Conservation (phyloP, 345 rosid genomes). For the Anacardium occidentale region DNA sequence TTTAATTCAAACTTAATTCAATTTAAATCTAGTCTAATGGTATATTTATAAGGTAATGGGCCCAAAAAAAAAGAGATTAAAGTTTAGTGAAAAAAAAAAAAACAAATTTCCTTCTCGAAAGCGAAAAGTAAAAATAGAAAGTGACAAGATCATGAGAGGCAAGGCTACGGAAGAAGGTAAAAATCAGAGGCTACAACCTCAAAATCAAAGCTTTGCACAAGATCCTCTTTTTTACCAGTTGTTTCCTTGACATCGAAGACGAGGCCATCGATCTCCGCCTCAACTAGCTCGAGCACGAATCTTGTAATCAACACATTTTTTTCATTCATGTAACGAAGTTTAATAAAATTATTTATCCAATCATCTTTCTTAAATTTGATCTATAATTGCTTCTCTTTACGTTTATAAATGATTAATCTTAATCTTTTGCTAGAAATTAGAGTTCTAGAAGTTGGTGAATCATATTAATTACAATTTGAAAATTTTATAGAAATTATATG, state of each 20-base stretch:
- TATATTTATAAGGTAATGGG: too few relatives aligned
- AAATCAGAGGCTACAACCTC: conserved; percentile 69
- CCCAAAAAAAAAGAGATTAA: not conserved
- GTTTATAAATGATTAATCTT: too few relatives aligned
- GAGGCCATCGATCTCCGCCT: conserved; percentile 80
- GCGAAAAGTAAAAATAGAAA: not conserved
- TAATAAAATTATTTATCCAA: too few relatives aligned
- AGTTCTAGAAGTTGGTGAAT: too few relatives aligned
- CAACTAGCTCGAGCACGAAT: conserved; percentile 59
- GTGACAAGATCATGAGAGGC: not conserved
- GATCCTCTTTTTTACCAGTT: conserved; percentile 53
- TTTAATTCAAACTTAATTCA: too few relatives aligned
- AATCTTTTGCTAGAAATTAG: too few relatives aligned
- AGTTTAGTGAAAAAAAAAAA: not conserved
- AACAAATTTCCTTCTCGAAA: conserved; percentile 18
- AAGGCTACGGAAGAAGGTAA: conserved; percentile 67
- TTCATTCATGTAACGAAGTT: too few relatives aligned
- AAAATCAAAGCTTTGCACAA: conserved; percentile 67
- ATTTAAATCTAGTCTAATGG: too few relatives aligned
- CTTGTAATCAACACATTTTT: conserved; percentile 31
- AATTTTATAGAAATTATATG: too few relatives aligned
- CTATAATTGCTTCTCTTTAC: too few relatives aligned
- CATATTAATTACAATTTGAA: too few relatives aligned
- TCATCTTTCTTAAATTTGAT: too few relatives aligned
- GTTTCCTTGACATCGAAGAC: conserved; percentile 61